phyloP scores from a whole-genome alignment of 257 asterid genomes.

The Paulownia fortunei region DNA sequence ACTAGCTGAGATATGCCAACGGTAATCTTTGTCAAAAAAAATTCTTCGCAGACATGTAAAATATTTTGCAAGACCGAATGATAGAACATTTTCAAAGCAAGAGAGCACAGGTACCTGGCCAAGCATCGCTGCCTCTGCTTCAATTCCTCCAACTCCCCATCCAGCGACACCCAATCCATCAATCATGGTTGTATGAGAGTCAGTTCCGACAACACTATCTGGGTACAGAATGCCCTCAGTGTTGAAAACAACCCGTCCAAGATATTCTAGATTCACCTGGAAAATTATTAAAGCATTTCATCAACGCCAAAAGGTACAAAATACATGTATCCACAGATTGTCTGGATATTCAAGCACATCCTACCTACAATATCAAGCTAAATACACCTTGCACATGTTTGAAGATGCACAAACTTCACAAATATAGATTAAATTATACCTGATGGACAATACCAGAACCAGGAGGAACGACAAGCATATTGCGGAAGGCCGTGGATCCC shows the following conservation, averaged over 20 bases:
- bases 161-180: slow-evolving; percentile 96
- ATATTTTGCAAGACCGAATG: background rate
- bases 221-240: slow-evolving; percentile 78
- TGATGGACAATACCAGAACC: slow-evolving; percentile 98
- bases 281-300: slow-evolving; percentile 12
- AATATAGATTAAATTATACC: slow-evolving; percentile 45
- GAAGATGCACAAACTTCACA: background rate
- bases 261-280: slow-evolving; percentile 96
- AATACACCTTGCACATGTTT: background rate
- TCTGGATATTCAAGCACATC: background rate
- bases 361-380: slow-evolving; percentile 18
- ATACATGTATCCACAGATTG: background rate
- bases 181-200: slow-evolving; percentile 95
- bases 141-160: slow-evolving; percentile 99
- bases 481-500: slow-evolving; percentile 88
- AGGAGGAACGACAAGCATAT: slow-evolving; percentile 97
- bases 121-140: slow-evolving; percentile 96
- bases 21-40: background rate
- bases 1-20: background rate
- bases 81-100: background rate
- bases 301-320: background rate
- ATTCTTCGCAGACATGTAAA: background rate
- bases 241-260: slow-evolving; percentile 94
- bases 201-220: slow-evolving; percentile 95
- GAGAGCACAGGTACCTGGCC: slow-evolving; percentile 67